Percentiles rank a stretch among this genome's conserved stretches.
Evolutionary conservation across 2,329 filamentous ascomycete genomes (phyloP).

Genomic region (Sphaerulina vaccinii): DNA sequence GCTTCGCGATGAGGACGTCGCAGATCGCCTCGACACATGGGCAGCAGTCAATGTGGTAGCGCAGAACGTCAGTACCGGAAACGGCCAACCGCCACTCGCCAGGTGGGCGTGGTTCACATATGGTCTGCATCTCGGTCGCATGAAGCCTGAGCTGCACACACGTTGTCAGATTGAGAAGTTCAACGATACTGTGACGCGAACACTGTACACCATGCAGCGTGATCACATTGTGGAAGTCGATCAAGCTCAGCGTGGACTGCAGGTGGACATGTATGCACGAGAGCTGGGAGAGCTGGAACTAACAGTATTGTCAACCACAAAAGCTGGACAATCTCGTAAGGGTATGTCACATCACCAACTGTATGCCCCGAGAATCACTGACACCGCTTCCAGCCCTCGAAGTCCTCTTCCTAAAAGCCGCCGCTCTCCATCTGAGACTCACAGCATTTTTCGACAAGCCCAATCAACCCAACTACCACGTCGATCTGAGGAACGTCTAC

Average conservation of each 20-base stretch:
- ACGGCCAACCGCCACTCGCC: constrained; percentile 68
- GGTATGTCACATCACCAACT: background rate
- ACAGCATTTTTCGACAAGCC: constrained; percentile 80
- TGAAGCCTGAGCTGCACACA: constrained; percentile 62
- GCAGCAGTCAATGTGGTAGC: constrained; percentile 82
- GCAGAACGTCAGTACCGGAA: constrained; percentile 76
- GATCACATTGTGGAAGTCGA: constrained; percentile 61
- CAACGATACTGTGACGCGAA: constrained; percentile 73
- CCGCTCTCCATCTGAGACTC: constrained; percentile 71
- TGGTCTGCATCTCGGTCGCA: constrained; percentile 69
- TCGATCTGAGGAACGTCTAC: constrained; percentile 74
- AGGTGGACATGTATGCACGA: constrained; percentile 40
- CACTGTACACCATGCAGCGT: constrained; percentile 75
- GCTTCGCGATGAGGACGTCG: constrained; percentile 73
- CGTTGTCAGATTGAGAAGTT: constrained; percentile 71
- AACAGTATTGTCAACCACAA: constrained; percentile 36
- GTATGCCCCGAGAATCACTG: background rate
- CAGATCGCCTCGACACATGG: constrained; percentile 78
- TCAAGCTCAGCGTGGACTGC: constrained; percentile 37
- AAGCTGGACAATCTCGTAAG: constrained; percentile 29
- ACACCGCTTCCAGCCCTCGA: constrained; percentile 42
- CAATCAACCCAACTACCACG: constrained; percentile 67
- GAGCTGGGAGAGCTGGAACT: constrained; percentile 40
- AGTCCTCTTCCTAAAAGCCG: constrained; percentile 67
- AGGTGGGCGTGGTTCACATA: constrained; percentile 61